phyloP scores from a whole-genome alignment of 345 rosid genomes.

The Mallotus nudiflorus region DNA sequence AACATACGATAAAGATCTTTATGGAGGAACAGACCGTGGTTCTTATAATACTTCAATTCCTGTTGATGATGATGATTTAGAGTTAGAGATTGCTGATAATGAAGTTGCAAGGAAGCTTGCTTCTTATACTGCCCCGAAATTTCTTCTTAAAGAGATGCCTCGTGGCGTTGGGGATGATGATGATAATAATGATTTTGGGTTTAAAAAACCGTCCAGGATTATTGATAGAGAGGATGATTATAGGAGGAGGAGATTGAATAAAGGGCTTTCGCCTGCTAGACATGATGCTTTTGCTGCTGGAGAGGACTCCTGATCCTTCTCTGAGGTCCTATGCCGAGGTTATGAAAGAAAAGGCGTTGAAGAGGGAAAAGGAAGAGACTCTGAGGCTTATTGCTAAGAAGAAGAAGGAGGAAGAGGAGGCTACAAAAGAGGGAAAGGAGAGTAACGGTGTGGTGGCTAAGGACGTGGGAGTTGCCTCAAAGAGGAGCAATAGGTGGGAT shows the following conservation, averaged over 20 bases:
- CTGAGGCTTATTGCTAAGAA: slow-evolving; percentile 59
- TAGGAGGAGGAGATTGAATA: slow-evolving; percentile 74
- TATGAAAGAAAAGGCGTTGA: slow-evolving; percentile 80
- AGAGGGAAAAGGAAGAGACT: slow-evolving; percentile 59
- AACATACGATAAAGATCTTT: slow-evolving; percentile 75
- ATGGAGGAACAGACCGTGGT: slow-evolving; percentile 69
- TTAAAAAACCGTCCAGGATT: slow-evolving; percentile 64
- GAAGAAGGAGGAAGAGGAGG: slow-evolving; percentile 83
- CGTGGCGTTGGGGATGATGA: slow-evolving; percentile 55
- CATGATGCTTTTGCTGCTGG: slow-evolving; percentile 88
- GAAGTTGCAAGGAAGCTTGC: slow-evolving; percentile 77
- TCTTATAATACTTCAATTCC: slow-evolving; percentile 71
- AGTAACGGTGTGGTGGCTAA: slow-evolving; percentile 33
- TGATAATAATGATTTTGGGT: slow-evolving; percentile 64
- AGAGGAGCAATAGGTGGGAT: slow-evolving; percentile 98
- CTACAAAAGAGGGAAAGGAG: slow-evolving; percentile 47
- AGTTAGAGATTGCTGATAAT: slow-evolving; percentile 57
- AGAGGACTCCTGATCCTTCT: slow-evolving; percentile 86
- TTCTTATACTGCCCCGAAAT: slow-evolving; percentile 90
- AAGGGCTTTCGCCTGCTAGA: slow-evolving; percentile 88
- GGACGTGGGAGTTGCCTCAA: slow-evolving; percentile 26
- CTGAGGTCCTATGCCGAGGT: slow-evolving; percentile 76
- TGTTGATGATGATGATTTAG: slow-evolving; percentile 85
- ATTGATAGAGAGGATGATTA: slow-evolving; percentile 94
- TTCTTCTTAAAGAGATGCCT: slow-evolving; percentile 71